phyloP scores from a whole-genome alignment of 257 asterid species.

The Voacanga thouarsii region DNA sequence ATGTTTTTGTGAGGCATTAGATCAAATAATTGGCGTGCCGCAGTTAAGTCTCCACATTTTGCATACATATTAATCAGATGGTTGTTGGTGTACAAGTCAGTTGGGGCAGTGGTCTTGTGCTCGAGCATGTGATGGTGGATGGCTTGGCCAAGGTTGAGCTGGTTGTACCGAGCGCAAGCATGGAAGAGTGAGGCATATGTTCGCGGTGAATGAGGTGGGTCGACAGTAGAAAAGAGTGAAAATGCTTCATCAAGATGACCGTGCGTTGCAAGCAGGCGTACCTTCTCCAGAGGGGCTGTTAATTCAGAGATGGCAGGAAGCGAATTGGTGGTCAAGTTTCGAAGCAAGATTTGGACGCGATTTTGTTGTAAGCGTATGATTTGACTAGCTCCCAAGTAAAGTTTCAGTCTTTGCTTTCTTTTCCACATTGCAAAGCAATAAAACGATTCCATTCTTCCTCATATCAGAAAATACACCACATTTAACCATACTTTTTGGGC shows the following conservation, averaged over 20 bases:
- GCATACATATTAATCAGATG: slow-evolving; percentile 43
- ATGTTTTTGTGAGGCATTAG: slow-evolving; percentile 57
- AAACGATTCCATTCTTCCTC: background rate
- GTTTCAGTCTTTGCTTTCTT: background rate
- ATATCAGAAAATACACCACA: background rate
- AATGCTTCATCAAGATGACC: slow-evolving; percentile 28
- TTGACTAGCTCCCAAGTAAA: background rate
- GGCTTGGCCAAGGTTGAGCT: slow-evolving; percentile 25
- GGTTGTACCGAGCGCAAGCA: slow-evolving; percentile 28
- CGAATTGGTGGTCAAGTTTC: slow-evolving; percentile 15
- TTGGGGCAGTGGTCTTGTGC: slow-evolving; percentile 10
- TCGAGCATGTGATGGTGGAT: slow-evolving; percentile 28
- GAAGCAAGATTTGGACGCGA: background rate
- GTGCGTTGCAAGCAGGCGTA: slow-evolving; percentile 15
- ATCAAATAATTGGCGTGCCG: slow-evolving; percentile 51
- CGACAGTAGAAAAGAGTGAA: slow-evolving; percentile 11
- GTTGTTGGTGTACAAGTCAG: slow-evolving; percentile 44
- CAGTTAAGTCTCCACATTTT: slow-evolving; percentile 47
- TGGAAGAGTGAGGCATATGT: slow-evolving; percentile 36
- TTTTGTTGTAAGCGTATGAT: background rate
- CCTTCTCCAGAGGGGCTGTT: slow-evolving; percentile 19
- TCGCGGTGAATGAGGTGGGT: slow-evolving; percentile 5
- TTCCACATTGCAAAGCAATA: background rate
- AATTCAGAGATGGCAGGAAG: slow-evolving; percentile 13
- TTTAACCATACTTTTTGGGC: background rate